These are phyloP conservation scores for Picea glauca DNA, from an alignment of 75 land plant species.

Conservation along the genomic window DNA sequence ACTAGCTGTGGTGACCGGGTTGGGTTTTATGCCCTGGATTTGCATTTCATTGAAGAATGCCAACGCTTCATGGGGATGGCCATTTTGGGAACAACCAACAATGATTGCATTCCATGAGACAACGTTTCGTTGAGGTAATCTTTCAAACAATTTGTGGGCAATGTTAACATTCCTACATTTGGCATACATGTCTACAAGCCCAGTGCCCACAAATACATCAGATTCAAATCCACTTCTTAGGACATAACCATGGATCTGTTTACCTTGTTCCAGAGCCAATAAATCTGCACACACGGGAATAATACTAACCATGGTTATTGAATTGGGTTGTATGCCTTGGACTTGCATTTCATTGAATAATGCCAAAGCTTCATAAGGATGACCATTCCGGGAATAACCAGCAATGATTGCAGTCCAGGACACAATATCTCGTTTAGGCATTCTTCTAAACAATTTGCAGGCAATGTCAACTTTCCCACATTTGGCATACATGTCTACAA, in stretches of 20 bases:
- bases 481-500: constrained; percentile 25
- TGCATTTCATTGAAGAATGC: constrained; percentile 33
- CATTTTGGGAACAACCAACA: constrained; percentile 19
- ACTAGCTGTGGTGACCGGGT: constrained; percentile 42
- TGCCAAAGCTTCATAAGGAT: background rate
- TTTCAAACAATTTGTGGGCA: constrained; percentile 33
- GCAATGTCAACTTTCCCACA: constrained; percentile 17
- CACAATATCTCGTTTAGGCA: constrained; percentile 7
- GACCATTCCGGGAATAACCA: constrained; percentile 23
- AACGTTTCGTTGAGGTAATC: constrained; percentile 38
- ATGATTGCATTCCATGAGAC: constrained; percentile 61
- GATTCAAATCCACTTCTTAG: constrained; percentile 22
- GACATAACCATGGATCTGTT: constrained; percentile 31
- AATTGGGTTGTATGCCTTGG: constrained; percentile 25
- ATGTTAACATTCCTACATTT: constrained; percentile 45
- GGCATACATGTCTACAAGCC: constrained; percentile 57
- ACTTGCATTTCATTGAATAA: constrained; percentile 21
- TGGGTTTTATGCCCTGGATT: constrained; percentile 31
- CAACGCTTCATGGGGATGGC: constrained; percentile 26
- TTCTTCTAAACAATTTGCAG: constrained; percentile 10
- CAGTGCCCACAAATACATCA: constrained; percentile 27
- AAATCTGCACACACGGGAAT: constrained; percentile 28
- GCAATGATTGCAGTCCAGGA: constrained; percentile 24
- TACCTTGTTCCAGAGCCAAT: constrained; percentile 23
- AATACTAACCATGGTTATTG: constrained; percentile 30